Evolutionary conservation across 495 filamentous ascomycete species (phyloP), one percentile per base, ranked within the genome.

Genomic region (Penicillium samsonianum): DNA sequence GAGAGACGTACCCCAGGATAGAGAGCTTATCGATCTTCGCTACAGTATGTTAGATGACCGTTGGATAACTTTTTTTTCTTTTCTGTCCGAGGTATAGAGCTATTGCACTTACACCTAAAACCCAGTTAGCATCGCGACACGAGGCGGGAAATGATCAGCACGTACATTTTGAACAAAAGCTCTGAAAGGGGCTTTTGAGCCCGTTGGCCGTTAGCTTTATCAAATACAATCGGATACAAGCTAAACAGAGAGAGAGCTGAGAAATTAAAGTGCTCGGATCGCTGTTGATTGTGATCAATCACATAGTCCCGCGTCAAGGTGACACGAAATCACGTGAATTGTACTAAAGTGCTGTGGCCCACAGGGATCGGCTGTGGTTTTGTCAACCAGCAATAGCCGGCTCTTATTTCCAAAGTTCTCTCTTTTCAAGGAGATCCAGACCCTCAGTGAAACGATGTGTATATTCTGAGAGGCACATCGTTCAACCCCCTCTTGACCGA

Each of bases 1-100:
- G 30, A 54, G 41, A 54, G 16, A 37, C 77, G 62, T 78, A 89
- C 87, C 87, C 92, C 63, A 84, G 67, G 56, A 96, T 95, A 44
- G 86, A 88, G 58, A 98, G 82, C 67, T 90, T 94, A 69, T 98
- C 91, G 56, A 98, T 91, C 69, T 84, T 90, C 60, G 92, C 76
- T 79, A 45, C 40, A 38, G 5, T 17, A 33, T 22, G 46, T 45
- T 12, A 55, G 49, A 23, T 41, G 16, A 23, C 28, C 6, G 40
- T 71, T 50, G 65, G 61, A 59, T n/a, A n/a, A n/a, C n/a, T 23
- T 31, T 26, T 17, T 38, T 45, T 17, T 3, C 4, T 22, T n/a
- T 43, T 30, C 25, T 5, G 2, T 30, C 16, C 44, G 42, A 31
- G 22, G 35, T 46, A 23, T 19, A 33, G 33, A 31, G 26, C 10